phyloP scores from a whole-genome alignment of 228 moss, liverwort and hornwort species.

The Sphagnum magellanicum region DNA sequence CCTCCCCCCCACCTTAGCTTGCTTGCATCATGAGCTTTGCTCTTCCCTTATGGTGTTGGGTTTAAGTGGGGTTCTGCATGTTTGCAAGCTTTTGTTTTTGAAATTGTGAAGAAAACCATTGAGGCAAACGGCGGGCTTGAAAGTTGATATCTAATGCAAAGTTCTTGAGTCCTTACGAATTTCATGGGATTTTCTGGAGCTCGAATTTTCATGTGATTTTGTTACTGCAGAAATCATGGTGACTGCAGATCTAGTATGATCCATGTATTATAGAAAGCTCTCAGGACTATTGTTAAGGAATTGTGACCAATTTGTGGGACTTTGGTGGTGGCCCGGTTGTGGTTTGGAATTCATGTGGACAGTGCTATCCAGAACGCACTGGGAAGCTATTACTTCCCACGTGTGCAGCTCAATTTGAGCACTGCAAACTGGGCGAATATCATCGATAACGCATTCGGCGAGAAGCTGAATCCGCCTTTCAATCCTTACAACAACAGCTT shows the following conservation, averaged over 20 bases:
- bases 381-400: background rate
- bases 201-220: too few species aligned
- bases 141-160: background rate
- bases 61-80: background rate
- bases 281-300: too few species aligned
- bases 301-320: too few species aligned
- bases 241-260: too few species aligned
- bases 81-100: background rate
- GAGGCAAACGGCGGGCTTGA: background rate
- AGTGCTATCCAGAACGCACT: slow-evolving; percentile 28
- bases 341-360: too few species aligned
- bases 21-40: background rate
- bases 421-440: slow-evolving; percentile 32
- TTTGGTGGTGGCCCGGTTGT: too few species aligned
- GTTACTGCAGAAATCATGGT: too few species aligned
- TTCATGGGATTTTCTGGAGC: too few species aligned
- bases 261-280: too few species aligned
- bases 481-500: slow-evolving; percentile 42
- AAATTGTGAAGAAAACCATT: too few species aligned
- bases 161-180: background rate
- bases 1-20: background rate
- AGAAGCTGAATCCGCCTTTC: slow-evolving; percentile 35
- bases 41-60: background rate
- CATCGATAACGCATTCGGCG: slow-evolving; percentile 41
- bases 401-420: slow-evolving; percentile 45